A percentile compares a stretch with the other conserved stretches of the same genome.
Conservation (phyloP, 495 filamentous ascomycete species). For the Talaromyces liani region DNA sequence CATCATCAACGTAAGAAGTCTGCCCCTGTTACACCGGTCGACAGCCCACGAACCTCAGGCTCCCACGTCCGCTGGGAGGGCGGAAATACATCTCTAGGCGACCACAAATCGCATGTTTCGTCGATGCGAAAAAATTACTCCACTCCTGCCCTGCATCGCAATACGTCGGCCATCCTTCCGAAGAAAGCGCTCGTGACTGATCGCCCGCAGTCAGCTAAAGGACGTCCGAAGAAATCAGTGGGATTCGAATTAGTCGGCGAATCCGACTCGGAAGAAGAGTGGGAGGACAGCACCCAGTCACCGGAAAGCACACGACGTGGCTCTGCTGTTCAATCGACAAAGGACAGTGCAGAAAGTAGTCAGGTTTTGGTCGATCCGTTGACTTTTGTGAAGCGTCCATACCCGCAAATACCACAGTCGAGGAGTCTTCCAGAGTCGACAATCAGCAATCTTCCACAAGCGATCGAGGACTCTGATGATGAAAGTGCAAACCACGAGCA, state of each 20-base stretch:
- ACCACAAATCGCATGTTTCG: constrained; percentile 18
- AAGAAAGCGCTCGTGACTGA: constrained; percentile 35
- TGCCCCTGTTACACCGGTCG: constrained; percentile 33
- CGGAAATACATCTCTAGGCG: constrained; percentile 12
- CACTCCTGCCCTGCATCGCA: constrained; percentile 33
- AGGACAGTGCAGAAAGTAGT: constrained; percentile 32
- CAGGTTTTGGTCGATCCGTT: constrained; percentile 38
- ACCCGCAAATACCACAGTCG: constrained; percentile 35
- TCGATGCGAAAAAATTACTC: constrained; percentile 42
- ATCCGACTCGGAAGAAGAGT: constrained; percentile 37
- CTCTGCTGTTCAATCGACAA: constrained; percentile 32
- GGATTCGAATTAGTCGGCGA: constrained; percentile 39
- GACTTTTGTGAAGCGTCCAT: constrained; percentile 40
- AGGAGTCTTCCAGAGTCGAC: constrained; percentile 40
- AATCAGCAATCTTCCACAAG: constrained; percentile 17
- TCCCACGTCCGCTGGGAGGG: constrained; percentile 38
- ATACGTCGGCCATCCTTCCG: constrained; percentile 20
- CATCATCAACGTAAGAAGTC: constrained; percentile 44
- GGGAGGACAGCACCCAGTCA: constrained; percentile 46
- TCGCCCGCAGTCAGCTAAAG: constrained; percentile 30
- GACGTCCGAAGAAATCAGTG: constrained; percentile 34
- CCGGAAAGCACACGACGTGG: constrained; percentile 41
- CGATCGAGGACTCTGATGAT: constrained; percentile 15
- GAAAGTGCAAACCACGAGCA: constrained; percentile 16
- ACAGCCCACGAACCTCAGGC: constrained; percentile 27